Percentiles rank a stretch among this genome's conserved stretches.
These are phyloP conservation scores for Euclidium syriacum DNA, from an alignment of 345 rosid genomes.

Conservation along the genomic window DNA sequence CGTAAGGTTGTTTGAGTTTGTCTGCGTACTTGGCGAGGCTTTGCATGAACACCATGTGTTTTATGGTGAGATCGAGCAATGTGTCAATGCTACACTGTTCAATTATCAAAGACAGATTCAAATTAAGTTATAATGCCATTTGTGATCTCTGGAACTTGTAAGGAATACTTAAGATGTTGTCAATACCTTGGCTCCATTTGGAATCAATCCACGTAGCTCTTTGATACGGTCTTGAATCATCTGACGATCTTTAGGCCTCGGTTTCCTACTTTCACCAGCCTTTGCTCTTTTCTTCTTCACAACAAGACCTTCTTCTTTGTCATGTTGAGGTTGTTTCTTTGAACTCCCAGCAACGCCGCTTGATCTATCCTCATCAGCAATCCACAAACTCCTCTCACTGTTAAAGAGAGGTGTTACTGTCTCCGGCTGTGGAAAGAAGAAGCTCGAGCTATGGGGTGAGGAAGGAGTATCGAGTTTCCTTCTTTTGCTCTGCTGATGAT, in stretches of 20 bases:
- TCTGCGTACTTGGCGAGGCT: constrained; percentile 73
- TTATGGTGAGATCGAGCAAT: constrained; percentile 73
- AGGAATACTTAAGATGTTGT: constrained; percentile 2
- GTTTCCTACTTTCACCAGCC: constrained; percentile 76
- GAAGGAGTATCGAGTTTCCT: constrained; percentile 48
- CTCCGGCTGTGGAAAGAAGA: constrained; percentile 13
- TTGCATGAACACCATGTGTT: constrained; percentile 89
- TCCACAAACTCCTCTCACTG: constrained; percentile 59
- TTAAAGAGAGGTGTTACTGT: constrained; percentile 31
- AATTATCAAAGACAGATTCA: background rate
- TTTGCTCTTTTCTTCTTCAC: constrained; percentile 68
- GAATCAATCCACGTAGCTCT: constrained; percentile 82
- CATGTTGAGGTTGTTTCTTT: constrained; percentile 46
- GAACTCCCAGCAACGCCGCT: constrained; percentile 37
- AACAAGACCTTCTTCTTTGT: constrained; percentile 53
- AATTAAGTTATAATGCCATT: too few species aligned
- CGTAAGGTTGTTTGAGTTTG: constrained; percentile 57
- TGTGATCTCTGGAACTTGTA: background rate
- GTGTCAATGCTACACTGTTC: constrained; percentile 85
- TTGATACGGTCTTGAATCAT: constrained; percentile 89
- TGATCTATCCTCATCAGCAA: constrained; percentile 69
- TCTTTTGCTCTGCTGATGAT: constrained; percentile 37
- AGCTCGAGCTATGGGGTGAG: constrained; percentile 21
- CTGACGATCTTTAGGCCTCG: constrained; percentile 97
- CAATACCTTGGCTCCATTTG: constrained; percentile 87